phyloP scores from a whole-genome alignment of 768 basidiomycete genomes.

The Podaxis sp. region DNA sequence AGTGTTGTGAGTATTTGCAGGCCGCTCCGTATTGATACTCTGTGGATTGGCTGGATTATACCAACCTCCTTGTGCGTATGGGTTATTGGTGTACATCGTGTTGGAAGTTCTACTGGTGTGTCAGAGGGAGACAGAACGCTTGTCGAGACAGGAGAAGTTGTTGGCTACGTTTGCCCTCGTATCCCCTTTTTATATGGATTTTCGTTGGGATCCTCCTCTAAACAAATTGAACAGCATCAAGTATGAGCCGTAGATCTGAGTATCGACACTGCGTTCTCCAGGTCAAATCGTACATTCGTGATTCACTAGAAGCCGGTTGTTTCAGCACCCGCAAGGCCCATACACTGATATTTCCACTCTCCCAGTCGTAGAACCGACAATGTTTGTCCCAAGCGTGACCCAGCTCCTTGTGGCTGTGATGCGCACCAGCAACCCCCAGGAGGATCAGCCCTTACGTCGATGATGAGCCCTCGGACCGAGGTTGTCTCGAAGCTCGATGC shows the following conservation, averaged over 20 bases:
- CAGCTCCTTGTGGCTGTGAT: background rate
- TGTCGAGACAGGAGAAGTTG: background rate
- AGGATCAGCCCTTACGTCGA: too few species aligned
- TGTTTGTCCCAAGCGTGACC: background rate
- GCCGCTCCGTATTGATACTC: constrained; percentile 16
- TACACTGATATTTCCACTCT: background rate
- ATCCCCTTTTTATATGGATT: too few species aligned
- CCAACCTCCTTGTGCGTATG: constrained; percentile 19
- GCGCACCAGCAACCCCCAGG: too few species aligned
- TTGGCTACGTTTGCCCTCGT: too few species aligned
- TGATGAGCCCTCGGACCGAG: background rate
- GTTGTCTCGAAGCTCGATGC: background rate
- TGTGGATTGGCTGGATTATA: constrained; percentile 18
- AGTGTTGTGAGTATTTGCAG: constrained; percentile 7
- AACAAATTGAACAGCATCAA: too few species aligned
- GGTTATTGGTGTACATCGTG: constrained; percentile 19
- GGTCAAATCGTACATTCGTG: background rate
- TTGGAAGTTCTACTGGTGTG: background rate
- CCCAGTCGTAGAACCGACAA: background rate
- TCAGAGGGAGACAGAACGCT: background rate
- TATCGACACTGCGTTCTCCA: background rate
- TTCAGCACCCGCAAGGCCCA: background rate
- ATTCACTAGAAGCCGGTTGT: background rate
- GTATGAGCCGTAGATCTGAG: too few species aligned
- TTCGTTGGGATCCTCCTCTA: too few species aligned